Percentiles rank a stretch among this genome's conserved stretches.
These are phyloP conservation scores for Phaeosphaeria sp. DNA, from an alignment of 2,329 filamentous ascomycete genomes.

Conservation along the genomic window DNA sequence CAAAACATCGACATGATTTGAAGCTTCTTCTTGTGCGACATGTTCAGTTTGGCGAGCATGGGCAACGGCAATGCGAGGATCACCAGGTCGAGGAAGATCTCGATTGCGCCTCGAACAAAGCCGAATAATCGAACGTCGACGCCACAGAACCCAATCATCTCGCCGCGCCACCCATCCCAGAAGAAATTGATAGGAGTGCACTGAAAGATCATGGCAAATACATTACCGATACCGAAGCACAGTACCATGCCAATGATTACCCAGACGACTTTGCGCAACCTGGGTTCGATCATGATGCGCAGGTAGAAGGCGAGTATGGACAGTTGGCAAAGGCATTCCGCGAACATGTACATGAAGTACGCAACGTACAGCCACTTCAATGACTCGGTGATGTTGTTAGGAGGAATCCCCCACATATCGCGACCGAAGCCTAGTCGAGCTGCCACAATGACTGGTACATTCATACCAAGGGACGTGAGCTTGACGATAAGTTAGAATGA, in stretches of 20 bases:
- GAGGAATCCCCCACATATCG: conserved; percentile 39
- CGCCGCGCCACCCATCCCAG: conserved; percentile 51
- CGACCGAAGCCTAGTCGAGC: conserved; percentile 33
- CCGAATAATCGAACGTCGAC: conserved; percentile 49
- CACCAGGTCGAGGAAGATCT: conserved; percentile 33
- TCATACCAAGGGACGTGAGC: conserved; percentile 34
- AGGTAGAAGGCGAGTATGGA: conserved; percentile 43
- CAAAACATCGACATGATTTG: conserved; percentile 40
- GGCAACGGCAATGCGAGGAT: conserved; percentile 33
- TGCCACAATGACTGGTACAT: conserved; percentile 34
- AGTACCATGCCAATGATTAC: conserved; percentile 26
- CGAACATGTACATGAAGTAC: conserved; percentile 39
- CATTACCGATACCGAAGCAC: conserved; percentile 34
- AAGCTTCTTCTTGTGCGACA: conserved; percentile 34
- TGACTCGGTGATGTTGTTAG: conserved; percentile 33
- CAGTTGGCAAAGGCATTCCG: conserved; percentile 36
- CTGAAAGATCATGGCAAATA: conserved; percentile 43
- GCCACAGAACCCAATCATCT: conserved; percentile 40
- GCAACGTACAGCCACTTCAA: conserved; percentile 39
- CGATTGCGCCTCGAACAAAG: conserved; percentile 42
- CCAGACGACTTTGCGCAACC: conserved; percentile 24
- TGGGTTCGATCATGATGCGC: conserved; percentile 34
- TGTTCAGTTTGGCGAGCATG: conserved; percentile 28
- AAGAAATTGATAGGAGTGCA: conserved; percentile 48
- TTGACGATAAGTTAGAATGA: conserved; percentile 4